These are phyloP conservation scores for Cercophora sp. DNA, from an alignment of 495 filamentous ascomycete genomes.

Conservation along the genomic window DNA sequence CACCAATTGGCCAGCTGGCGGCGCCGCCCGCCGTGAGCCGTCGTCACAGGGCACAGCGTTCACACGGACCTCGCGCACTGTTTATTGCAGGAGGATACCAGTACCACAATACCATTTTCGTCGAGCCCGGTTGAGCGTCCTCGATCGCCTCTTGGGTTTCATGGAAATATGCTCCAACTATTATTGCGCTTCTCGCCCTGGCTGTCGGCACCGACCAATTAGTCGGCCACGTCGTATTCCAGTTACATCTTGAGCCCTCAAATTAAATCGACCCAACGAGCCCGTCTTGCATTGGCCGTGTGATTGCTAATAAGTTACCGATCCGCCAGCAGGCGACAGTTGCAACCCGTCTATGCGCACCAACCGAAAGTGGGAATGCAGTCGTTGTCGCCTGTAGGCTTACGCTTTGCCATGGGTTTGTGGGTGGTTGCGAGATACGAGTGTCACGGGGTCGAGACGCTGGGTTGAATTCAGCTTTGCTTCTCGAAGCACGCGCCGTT, in stretches of 20 bases:
- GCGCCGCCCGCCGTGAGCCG: too few species aligned
- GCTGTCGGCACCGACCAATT: background rate
- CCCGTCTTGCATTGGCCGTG: conserved; percentile 8
- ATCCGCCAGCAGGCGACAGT: conserved; percentile 4
- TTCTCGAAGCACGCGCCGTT: too few species aligned
- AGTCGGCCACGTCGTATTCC: background rate
- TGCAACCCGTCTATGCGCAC: conserved; percentile 1
- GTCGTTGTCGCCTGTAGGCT: background rate
- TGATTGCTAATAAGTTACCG: conserved; percentile 11
- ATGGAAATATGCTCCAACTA: background rate
- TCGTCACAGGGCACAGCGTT: too few species aligned
- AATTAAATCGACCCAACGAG: conserved; percentile 13
- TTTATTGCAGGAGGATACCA: too few species aligned
- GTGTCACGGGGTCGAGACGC: too few species aligned
- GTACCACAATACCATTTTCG: too few species aligned
- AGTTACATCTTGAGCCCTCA: conserved; percentile 1
- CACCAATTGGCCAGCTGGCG: too few species aligned
- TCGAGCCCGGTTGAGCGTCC: background rate
- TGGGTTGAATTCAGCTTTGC: too few species aligned
- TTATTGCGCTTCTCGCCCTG: conserved; percentile 2
- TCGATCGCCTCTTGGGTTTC: background rate
- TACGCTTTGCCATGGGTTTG: too few species aligned
- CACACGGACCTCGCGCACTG: too few species aligned
- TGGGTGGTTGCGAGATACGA: too few species aligned
- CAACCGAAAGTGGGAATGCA: conserved; percentile 8